Base-by-base conservation (phyloP, 2,329 filamentous ascomycete genomes). In the Colletotrichum endophyticum region DNA sequence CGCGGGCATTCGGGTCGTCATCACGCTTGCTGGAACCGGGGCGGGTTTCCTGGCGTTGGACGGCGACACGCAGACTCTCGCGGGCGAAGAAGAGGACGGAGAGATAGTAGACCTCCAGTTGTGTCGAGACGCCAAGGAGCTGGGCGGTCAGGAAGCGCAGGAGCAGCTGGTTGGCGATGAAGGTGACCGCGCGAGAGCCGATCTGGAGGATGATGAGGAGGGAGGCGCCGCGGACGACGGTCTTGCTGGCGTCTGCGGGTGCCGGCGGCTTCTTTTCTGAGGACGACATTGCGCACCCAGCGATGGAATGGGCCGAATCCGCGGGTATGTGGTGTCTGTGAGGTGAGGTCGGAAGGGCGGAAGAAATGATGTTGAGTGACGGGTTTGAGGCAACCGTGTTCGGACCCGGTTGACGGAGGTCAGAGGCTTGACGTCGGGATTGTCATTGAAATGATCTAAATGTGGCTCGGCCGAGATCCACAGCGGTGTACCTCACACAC, bases 51-150 rank as follows among this genome's bases (percentile, higher is more conserved):
- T 96, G 94, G 68, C 97, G 91, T 85, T 99, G 96, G 44, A 98
- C 92, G 30, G 96, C 96, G n/a, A 98, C 94, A 19, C 97, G 94
- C 66, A 99, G 87, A 81, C 94, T 96, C 85, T 99, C 97, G 53
- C 97, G 91, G 0, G 97, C 94, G 82, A 99, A 99, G 85, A 98
- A 98, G 1, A 99, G 90, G n/a, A 98, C 93, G 0, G 96, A 95
- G 61, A 98, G 94, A 76, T 96, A 96, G 84, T 96, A 98, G 1
- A 99, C 92, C 81, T 99, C 97, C 5, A 99, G 90, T 84, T 98
- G 97, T 0, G 96, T 94, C 3, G 96, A 94, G 7, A 98, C 89
- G 8, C 96, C 97, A 2, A 99, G 91, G 0, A 98, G 89, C 75
- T 94, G 91, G 0, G 97, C 96, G 2, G 96, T 98, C 61, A 99